Conservation (phyloP, 352 stramenopile species). For the Phytophthora cactorum region DNA sequence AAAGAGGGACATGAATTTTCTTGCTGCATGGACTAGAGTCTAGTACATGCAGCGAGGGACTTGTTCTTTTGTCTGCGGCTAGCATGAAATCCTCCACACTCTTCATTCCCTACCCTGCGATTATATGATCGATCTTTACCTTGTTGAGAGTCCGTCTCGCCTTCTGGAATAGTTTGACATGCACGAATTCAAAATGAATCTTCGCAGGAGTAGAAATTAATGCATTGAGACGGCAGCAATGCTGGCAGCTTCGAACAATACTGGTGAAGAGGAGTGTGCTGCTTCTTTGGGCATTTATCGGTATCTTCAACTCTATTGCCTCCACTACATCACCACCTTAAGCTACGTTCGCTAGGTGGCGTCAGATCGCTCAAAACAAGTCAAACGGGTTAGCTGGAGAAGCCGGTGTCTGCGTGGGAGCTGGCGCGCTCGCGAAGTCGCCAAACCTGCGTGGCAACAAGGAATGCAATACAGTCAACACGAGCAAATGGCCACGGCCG, state of each 20-base stretch:
- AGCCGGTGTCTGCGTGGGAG: constrained; percentile 35
- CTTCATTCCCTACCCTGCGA: constrained; percentile 4
- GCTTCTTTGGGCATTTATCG: constrained; percentile 14
- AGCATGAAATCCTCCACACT: constrained; percentile 58
- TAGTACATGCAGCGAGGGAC: constrained; percentile 3
- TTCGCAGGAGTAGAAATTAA: no score
- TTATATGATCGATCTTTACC: background rate
- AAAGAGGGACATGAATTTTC: constrained; percentile 20
- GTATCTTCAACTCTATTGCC: constrained; percentile 42
- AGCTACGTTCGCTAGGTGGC: constrained; percentile 18
- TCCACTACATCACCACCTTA: constrained; percentile 15
- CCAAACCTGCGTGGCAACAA: constrained; percentile 45
- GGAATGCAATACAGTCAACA: constrained; percentile 16
- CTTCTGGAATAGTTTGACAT: no score
- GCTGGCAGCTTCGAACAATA: no score
- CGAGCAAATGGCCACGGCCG: background rate
- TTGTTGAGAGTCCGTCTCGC: no score
- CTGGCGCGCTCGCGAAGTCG: constrained; percentile 52
- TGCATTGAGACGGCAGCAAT: no score
- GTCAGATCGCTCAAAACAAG: constrained; percentile 69
- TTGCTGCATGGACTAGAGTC: background rate
- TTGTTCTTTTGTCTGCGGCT: constrained; percentile 23
- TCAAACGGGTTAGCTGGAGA: constrained; percentile 81
- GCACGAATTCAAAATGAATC: no score
- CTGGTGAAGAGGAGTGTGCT: background rate